phyloP scores from a whole-genome alignment of 495 filamentous ascomycete genomes.

The Venustampulla echinocandica region DNA sequence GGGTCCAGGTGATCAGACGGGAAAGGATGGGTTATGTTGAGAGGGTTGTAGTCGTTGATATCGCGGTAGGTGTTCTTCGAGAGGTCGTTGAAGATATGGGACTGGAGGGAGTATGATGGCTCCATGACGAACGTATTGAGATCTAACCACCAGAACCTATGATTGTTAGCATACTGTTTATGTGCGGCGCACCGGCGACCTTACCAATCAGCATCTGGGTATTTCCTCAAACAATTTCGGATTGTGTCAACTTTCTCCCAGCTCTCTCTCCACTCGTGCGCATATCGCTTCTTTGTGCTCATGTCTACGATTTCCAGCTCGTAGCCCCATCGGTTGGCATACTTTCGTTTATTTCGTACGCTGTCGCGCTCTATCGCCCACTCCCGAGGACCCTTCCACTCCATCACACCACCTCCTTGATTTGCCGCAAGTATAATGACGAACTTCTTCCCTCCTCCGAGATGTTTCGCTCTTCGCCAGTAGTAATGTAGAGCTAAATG shows the following conservation, averaged over 20 bases:
- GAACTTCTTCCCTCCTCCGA: conserved; percentile 83
- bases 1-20: conserved; percentile 65
- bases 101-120: conserved; percentile 79
- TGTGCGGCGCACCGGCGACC: conserved; percentile 18
- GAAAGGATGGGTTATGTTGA: conserved; percentile 84
- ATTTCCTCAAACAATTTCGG: conserved; percentile 82
- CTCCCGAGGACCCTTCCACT: conserved; percentile 94
- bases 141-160: conserved; percentile 98
- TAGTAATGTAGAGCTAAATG: conserved; percentile 36
- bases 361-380: conserved; percentile 98
- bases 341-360: conserved; percentile 86
- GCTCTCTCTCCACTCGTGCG: conserved; percentile 97
- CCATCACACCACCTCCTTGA: conserved; percentile 94
- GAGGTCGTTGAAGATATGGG: conserved; percentile 80
- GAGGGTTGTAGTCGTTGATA: conserved; percentile 90
- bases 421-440: conserved; percentile 94
- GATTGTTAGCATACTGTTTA: conserved; percentile 22
- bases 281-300: conserved; percentile 96
- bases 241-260: conserved; percentile 99
- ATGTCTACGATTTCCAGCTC: conserved; percentile 94
- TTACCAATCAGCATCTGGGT: conserved; percentile 94
- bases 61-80: conserved; percentile 77
- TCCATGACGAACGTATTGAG: conserved; percentile 99
- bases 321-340: conserved; percentile 85
- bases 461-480: conserved; percentile 35